Base-by-base conservation (phyloP, 2,329 filamentous ascomycete species). In the Phaeoacremonium minimum region DNA sequence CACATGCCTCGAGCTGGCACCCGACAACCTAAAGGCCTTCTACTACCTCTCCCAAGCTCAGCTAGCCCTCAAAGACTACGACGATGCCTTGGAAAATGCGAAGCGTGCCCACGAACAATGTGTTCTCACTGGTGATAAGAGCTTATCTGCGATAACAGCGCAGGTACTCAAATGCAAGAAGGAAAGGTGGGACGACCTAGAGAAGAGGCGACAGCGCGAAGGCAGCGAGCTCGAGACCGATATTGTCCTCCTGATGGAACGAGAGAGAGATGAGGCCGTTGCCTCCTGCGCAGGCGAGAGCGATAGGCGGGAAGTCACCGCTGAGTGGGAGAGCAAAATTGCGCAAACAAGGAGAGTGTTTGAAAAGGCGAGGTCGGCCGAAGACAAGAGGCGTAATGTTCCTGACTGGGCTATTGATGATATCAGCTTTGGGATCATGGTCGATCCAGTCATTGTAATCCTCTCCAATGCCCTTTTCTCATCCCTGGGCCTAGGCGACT, bases 31-130 rank as follows among this genome's bases (percentile, higher is more conserved):
- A 67, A 97, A 97, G 63, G 88, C 86, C 7, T 77, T 80, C 53
- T 94, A 85, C 60, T 87, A 89, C 55, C 75, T 95, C 17, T 82
- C 87, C 4, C 85, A 95, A 61, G 88, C 90, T 1, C 81, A 94
- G 46, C 69, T 95, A n/a, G 74, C 75, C 1, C 71, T 95, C 3
- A 70, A 78, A 34, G 77, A 85, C 46, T 82, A 79, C 22, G 79
- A 87, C 40, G 83, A 83, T 52, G 89, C 90, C 0, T 72, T 94
- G 12, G 61, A 70, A 1, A 79, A 78, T 40, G 87, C 86, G 1
- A 66, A 83, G 16, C 71, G 66, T 26, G 91, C 91, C 7, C 94
- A 95, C 61, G 64, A 76, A 4, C 63, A 84, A 6, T 89, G 85
- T 57, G 67, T 80, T 14, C 64, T 66, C 15, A 71, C 66, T 15